A percentile compares a stretch with the other conserved stretches of the same genome.
Conservation (phyloP, 768 basidiomycete species). For the Boletus pseudo-olivaceus region DNA sequence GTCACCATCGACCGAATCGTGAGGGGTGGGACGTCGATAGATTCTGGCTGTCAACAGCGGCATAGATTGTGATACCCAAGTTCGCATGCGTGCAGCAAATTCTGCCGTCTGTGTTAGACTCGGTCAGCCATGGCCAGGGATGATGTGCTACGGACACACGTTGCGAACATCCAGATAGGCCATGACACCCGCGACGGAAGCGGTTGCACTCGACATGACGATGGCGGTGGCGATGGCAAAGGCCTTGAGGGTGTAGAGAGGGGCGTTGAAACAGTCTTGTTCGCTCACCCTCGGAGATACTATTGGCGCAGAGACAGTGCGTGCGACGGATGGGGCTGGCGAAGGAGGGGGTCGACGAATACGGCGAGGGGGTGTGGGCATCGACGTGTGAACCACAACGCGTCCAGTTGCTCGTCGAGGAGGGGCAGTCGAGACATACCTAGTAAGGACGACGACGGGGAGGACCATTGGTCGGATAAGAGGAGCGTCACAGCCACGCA, state of each 20-base stretch:
- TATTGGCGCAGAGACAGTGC: background rate
- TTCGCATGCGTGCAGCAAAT: constrained; percentile 58
- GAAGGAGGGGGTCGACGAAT: background rate
- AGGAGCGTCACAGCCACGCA: background rate
- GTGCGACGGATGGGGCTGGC: background rate
- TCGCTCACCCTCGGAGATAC: background rate
- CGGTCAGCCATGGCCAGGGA: background rate
- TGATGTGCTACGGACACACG: constrained; percentile 33
- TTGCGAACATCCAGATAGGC: constrained; percentile 50
- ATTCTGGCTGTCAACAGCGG: constrained; percentile 51
- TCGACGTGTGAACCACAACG: no score
- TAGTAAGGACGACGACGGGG: background rate
- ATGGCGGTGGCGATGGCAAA: constrained; percentile 62
- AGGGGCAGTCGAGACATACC: background rate
- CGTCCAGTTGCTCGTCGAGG: background rate
- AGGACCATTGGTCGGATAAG: background rate
- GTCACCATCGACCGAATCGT: constrained; percentile 12
- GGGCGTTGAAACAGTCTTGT: constrained; percentile 42
- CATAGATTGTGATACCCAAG: constrained; percentile 42
- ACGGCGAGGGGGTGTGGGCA: background rate
- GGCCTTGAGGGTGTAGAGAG: constrained; percentile 57
- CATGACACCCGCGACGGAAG: constrained; percentile 48
- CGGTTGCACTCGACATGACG: constrained; percentile 47
- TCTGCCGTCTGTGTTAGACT: constrained; percentile 44
- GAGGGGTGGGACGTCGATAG: constrained; percentile 39